Evolutionary conservation across 345 rosid species (phyloP).

Genomic region (Linum lewisii): DNA sequence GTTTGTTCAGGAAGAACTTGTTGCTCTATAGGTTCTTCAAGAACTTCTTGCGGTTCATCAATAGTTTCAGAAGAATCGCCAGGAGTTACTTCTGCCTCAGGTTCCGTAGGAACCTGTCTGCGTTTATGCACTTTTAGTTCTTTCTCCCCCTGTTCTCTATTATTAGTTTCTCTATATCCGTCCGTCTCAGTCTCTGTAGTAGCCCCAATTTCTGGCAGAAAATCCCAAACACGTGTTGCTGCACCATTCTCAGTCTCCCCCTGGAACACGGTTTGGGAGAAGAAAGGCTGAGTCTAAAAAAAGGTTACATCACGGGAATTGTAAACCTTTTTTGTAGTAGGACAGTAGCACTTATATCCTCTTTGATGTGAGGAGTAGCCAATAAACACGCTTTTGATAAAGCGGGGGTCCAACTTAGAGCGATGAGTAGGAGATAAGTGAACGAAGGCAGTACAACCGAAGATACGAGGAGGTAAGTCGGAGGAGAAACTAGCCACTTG

Average conservation of each 20-base stretch:
- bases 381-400: not conserved
- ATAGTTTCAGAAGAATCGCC: no score
- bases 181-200: no score
- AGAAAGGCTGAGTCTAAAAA: not conserved
- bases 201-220: no score
- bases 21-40: no score
- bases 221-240: not conserved
- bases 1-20: no score
- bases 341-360: not conserved
- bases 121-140: no score
- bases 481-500: no score
- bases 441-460: not conserved
- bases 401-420: not conserved
- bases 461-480: not conserved
- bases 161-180: no score
- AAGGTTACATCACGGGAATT: not conserved
- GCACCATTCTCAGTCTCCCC: not conserved
- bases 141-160: no score
- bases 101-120: no score
- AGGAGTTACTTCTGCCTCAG: no score
- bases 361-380: not conserved
- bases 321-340: not conserved
- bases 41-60: no score
- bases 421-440: not conserved
- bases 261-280: not conserved